Conservation (phyloP, 2,329 filamentous ascomycete genomes). For the Ceratocystis alfenasii region DNA sequence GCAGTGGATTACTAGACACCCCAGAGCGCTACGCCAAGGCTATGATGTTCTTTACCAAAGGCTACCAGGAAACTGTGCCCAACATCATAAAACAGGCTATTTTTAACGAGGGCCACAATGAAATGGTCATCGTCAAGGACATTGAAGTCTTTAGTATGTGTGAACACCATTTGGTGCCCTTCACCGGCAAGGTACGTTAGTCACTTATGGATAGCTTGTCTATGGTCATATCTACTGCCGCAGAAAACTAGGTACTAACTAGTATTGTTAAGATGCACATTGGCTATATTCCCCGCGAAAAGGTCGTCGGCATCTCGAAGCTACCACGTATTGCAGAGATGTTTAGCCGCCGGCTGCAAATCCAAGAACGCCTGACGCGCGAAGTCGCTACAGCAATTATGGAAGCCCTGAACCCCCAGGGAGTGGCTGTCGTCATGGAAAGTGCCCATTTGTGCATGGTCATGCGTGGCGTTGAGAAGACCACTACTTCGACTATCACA, state of each 20-base stretch:
- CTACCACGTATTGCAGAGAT: conserved; percentile 92
- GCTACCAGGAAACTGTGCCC: conserved; percentile 86
- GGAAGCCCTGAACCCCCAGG: conserved; percentile 84
- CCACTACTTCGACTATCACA: conserved; percentile 73
- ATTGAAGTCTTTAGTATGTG: conserved; percentile 92
- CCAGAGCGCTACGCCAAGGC: conserved; percentile 89
- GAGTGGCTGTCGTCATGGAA: conserved; percentile 95
- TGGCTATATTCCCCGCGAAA: conserved; percentile 84
- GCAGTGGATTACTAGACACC: conserved; percentile 52
- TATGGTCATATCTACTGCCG: background rate
- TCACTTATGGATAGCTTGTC: background rate
- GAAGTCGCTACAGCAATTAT: conserved; percentile 90
- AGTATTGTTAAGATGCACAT: conserved; percentile 71
- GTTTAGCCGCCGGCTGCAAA: conserved; percentile 85
- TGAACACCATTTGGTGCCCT: conserved; percentile 95
- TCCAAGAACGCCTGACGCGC: conserved; percentile 91
- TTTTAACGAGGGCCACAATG: conserved; percentile 93
- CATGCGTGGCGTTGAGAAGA: conserved; percentile 96
- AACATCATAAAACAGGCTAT: conserved; percentile 89
- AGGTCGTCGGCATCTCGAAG: conserved; percentile 91
- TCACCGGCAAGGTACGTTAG: conserved; percentile 68
- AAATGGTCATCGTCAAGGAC: conserved; percentile 95
- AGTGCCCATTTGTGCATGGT: conserved; percentile 96
- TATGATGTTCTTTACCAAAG: conserved; percentile 89
- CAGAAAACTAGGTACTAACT: background rate